Conservation (phyloP, 1,139 yeast genomes). For the Debaryomyces udenii region DNA sequence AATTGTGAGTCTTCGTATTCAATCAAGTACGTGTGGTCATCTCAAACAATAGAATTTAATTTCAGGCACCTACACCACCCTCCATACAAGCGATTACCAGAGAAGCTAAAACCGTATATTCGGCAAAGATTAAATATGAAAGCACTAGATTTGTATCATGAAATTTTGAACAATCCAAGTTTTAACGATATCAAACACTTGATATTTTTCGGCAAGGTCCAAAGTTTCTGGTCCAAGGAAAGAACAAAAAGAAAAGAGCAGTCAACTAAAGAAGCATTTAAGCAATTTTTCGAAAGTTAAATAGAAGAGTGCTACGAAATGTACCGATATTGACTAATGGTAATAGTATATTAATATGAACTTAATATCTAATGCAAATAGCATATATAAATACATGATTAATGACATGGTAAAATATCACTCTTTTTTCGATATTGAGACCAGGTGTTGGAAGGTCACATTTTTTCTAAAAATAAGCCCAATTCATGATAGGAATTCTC, state of each 20-base stretch:
- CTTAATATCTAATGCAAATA: slow-evolving; percentile 11
- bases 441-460: too few species aligned
- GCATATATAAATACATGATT: slow-evolving; percentile 10
- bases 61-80: slow-evolving; percentile 20
- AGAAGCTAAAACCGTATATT: slow-evolving; percentile 21
- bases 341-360: slow-evolving; percentile 8
- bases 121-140: slow-evolving; percentile 21
- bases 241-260: slow-evolving; percentile 19
- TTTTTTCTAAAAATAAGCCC: slow-evolving; percentile 4
- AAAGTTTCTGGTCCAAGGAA: slow-evolving; percentile 25
- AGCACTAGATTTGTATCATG: slow-evolving; percentile 21
- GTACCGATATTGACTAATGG: slow-evolving; percentile 1
- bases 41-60: slow-evolving; percentile 17
- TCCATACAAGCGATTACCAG: slow-evolving; percentile 23
- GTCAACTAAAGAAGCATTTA: slow-evolving; percentile 22
- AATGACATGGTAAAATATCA: slow-evolving; percentile 7
- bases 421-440: neutral
- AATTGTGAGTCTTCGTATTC: slow-evolving; percentile 21
- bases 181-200: slow-evolving; percentile 19
- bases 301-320: neutral
- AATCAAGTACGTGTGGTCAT: slow-evolving; percentile 21
- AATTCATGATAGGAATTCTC: slow-evolving; percentile 7
- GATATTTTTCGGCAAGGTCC: slow-evolving; percentile 22
- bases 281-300: slow-evolving; percentile 16
- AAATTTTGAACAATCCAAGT: slow-evolving; percentile 16